A percentile compares a stretch with the other conserved stretches of the same genome.
Conservation (phyloP, 768 basidiomycete species). For the Amanita inopinata region DNA sequence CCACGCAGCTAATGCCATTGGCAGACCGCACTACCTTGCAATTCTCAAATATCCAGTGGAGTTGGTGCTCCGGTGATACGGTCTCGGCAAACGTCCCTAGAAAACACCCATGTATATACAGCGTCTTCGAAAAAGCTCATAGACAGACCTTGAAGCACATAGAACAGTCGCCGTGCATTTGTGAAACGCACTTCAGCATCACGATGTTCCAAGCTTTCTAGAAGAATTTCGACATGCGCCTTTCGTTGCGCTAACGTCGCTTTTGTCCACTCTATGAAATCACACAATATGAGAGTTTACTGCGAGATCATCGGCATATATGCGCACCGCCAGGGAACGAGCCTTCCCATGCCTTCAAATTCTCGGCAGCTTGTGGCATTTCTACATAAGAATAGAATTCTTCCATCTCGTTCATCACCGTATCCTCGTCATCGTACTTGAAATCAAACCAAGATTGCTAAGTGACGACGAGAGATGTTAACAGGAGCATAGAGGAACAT, state of each 20-base stretch:
- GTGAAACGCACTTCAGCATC: constrained; percentile 78
- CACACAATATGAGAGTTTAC: constrained; percentile 6
- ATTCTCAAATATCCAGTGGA: constrained; percentile 94
- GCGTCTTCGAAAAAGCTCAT: neutral
- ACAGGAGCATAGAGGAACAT: neutral
- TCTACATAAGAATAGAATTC: constrained; percentile 98
- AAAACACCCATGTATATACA: constrained; percentile 6
- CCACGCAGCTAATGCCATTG: constrained; percentile 74
- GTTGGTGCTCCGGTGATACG: constrained; percentile 84
- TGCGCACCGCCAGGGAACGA: constrained; percentile 64
- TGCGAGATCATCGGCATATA: neutral
- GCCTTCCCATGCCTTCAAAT: constrained; percentile 79
- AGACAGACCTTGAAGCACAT: constrained; percentile 78
- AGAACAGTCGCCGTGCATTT: constrained; percentile 80
- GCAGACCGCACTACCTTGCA: constrained; percentile 76
- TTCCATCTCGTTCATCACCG: constrained; percentile 90
- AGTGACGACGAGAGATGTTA: constrained; percentile 9
- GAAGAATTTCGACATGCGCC: constrained; percentile 66
- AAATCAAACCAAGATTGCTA: constrained; percentile 88
- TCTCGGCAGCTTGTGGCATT: constrained; percentile 83
- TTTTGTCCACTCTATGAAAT: constrained; percentile 71
- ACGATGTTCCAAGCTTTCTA: constrained; percentile 83
- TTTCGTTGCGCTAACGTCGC: constrained; percentile 51
- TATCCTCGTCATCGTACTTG: constrained; percentile 93
- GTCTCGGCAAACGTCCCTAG: constrained; percentile 88